phyloP scores from a whole-genome alignment of 2,329 filamentous ascomycete genomes.

The Cladosporium sp. region DNA sequence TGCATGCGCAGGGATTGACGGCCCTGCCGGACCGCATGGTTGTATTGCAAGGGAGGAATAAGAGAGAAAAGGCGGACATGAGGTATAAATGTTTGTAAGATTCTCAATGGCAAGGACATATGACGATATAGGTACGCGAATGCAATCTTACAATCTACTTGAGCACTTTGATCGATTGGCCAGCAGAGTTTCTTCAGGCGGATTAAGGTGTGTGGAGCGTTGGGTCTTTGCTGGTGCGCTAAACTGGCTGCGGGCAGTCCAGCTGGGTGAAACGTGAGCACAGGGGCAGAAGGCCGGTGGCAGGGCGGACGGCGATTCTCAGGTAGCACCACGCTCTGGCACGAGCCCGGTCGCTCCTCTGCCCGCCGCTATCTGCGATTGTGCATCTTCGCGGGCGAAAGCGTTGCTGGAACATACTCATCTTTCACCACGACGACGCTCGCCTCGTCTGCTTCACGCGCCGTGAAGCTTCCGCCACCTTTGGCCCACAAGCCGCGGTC shows the following conservation, averaged over 20 bases:
- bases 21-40: no score
- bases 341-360: neutral
- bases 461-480: neutral
- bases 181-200: slow-evolving; percentile 11
- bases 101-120: no score
- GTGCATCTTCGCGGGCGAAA: neutral
- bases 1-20: neutral
- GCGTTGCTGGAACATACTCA: neutral
- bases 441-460: neutral
- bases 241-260: neutral
- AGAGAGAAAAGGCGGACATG: no score
- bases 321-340: neutral
- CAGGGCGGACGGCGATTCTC: neutral
- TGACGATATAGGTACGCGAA: no score
- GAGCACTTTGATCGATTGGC: neutral
- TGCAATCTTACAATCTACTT: no score
- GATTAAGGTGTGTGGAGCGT: slow-evolving; percentile 11
- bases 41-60: no score
- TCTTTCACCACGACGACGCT: no score
- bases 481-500: neutral
- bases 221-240: neutral
- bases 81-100: no score
- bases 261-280: neutral
- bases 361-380: neutral
- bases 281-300: slow-evolving; percentile 1